Evolutionary conservation across 2,329 filamentous ascomycete species (phyloP).

Genomic region (Conoideocrella luteorostrata): DNA sequence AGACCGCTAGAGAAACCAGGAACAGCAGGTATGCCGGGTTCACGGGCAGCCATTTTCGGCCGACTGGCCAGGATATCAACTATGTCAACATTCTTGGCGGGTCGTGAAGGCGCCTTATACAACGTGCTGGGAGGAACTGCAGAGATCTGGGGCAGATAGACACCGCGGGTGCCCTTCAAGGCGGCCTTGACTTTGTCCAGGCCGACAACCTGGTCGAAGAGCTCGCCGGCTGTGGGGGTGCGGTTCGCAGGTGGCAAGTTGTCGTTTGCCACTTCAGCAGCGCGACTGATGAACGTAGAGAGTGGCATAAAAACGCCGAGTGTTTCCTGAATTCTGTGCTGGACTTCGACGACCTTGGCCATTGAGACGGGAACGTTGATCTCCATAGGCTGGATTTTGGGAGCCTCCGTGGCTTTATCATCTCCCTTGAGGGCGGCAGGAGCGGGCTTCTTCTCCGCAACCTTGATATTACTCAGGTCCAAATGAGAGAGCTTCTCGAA

Average conservation of each 20-base stretch:
- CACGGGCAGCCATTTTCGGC: constrained; percentile 18
- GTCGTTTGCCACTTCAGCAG: constrained; percentile 81
- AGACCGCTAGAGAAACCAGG: constrained; percentile 48
- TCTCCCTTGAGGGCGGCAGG: constrained; percentile 32
- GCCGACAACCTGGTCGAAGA: constrained; percentile 86
- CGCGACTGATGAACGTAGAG: constrained; percentile 79
- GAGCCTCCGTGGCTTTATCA: constrained; percentile 31
- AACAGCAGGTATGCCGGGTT: constrained; percentile 23
- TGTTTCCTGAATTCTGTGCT: constrained; percentile 70
- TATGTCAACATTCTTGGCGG: constrained; percentile 53
- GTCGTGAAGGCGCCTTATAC: constrained; percentile 24
- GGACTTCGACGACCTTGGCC: constrained; percentile 68
- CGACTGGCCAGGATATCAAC: constrained; percentile 63
- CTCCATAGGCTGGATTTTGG: constrained; percentile 44
- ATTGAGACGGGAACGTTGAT: constrained; percentile 74
- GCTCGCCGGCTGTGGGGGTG: constrained; percentile 63
- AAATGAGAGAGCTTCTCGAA: constrained; percentile 75
- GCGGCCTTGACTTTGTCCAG: constrained; percentile 42
- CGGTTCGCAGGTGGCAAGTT: constrained; percentile 64
- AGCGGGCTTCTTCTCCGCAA: constrained; percentile 48
- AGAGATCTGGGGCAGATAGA: constrained; percentile 66
- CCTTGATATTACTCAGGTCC: constrained; percentile 92
- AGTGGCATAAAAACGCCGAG: constrained; percentile 78
- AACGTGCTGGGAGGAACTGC: constrained; percentile 43
- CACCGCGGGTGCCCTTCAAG: constrained; percentile 48